Conservation (phyloP, 1,139 yeast species). For the Sugiyamaella xylanicola region DNA sequence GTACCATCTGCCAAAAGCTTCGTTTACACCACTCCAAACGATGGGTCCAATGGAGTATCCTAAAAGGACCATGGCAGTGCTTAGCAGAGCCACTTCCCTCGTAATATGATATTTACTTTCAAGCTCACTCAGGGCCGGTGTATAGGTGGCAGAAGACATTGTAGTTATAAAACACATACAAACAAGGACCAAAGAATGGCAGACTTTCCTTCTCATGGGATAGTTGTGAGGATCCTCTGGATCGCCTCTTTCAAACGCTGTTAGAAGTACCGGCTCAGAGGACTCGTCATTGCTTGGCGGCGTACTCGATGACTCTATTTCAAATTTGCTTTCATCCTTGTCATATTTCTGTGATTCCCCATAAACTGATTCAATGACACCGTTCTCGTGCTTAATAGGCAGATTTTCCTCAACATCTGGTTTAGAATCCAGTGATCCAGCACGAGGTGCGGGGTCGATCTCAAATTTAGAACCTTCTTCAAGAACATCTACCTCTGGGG, state of each 20-base stretch:
- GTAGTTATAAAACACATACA: conserved; percentile 15
- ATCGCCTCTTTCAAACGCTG: conserved; percentile 15
- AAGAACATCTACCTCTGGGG: too few species aligned
- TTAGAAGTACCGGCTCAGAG: conserved; percentile 6
- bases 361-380: too few species aligned
- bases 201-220: conserved; percentile 9
- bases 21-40: conserved; percentile 9
- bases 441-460: too few species aligned
- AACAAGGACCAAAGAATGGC: conserved; percentile 11
- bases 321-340: not conserved
- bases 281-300: not conserved
- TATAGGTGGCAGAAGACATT: conserved; percentile 18
- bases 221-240: conserved; percentile 17
- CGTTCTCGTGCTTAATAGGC: too few species aligned
- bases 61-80: conserved; percentile 17
- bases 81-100: conserved; percentile 17
- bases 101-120: conserved; percentile 14
- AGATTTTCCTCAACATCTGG: too few species aligned
- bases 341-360: not conserved
- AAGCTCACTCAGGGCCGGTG: conserved; percentile 17
- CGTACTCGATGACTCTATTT: not conserved
- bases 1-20: conserved; percentile 17
- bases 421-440: too few species aligned
- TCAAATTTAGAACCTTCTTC: too few species aligned
- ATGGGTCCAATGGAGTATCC: conserved; percentile 16